Evolutionary conservation across 2,329 filamentous ascomycete species (phyloP), one percentile per base, ranked within the genome.

Genomic region (Ustulina deusta): DNA sequence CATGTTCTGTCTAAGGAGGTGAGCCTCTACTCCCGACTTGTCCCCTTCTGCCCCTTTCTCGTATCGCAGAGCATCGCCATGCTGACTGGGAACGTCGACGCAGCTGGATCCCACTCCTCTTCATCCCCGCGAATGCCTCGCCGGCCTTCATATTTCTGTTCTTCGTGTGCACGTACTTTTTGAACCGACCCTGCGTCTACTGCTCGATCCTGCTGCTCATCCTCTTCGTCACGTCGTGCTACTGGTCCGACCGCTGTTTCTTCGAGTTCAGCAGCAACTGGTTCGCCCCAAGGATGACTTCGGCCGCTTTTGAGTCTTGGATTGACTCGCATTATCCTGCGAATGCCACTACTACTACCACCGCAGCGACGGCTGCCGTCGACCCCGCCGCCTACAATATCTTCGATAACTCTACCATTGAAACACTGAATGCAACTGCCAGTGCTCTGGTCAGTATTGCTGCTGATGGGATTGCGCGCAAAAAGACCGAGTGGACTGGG

Each of bases 121-220:
- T 96, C 81, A 94, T 96, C 74, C 93, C 93, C 60, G 93, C 93
- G 67, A 94, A 94, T 79, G 91, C 93, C 74, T 94, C 92, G 65
- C 93, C 93, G 29, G 87, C 92, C 76, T 94, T 95, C 83, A 93
- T 96, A 79, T 89, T 95, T 82, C 88, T 93, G 81, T 93, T 96
- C 85, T 91, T 99, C 83, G 86, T 93, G 72, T 93, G 94, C 80
- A 97, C 94, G 72, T 98, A 97, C 85, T 93, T 97, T 82, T 90
- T 99, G 75, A 97, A 97, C 83, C 91, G 95, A 63, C 96, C 96
- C 61, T 99, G 96, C 84, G 91, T 97, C 74, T 99, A 99, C 86
- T 99, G 96, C 87, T 97, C 94, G 69, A 90, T 97, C 69, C 91
- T 99, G 61, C 93, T 99, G 56, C 87, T 97, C 72, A 94, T 98